phyloP scores from a whole-genome alignment of 1,284 basidiomycete genomes.

The Omphalotus olearius region DNA sequence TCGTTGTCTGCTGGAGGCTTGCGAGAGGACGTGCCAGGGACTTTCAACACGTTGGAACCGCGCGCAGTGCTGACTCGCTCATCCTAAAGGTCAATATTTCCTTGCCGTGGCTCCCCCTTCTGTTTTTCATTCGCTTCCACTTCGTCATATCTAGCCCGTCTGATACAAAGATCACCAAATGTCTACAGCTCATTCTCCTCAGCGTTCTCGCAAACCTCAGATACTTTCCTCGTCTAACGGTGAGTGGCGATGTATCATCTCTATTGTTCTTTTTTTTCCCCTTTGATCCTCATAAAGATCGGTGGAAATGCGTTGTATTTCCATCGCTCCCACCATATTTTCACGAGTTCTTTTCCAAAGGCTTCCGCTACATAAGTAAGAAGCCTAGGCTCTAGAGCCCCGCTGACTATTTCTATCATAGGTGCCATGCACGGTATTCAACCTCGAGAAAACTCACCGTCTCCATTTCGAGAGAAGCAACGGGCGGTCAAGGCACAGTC shows the following conservation, averaged over 20 bases:
- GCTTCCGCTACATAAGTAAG: too few relatives aligned
- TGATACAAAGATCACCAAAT: constrained; percentile 12
- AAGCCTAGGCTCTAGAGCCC: too few relatives aligned
- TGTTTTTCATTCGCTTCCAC: constrained; percentile 19
- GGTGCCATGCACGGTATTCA: constrained; percentile 43
- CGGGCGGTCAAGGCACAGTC: constrained; percentile 57
- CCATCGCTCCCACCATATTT: background rate
- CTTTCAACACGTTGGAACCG: constrained; percentile 49
- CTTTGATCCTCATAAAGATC: constrained; percentile 7
- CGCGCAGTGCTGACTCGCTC: constrained; percentile 22
- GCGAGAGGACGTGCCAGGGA: constrained; percentile 21
- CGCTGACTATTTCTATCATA: constrained; percentile 17
- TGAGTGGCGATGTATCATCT: constrained; percentile 16
- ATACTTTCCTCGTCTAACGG: constrained; percentile 33
- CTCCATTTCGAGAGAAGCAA: constrained; percentile 57
- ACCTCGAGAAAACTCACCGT: constrained; percentile 62
- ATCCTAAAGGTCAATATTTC: constrained; percentile 23
- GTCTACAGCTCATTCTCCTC: constrained; percentile 55
- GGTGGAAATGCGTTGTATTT: background rate
- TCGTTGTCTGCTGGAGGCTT: constrained; percentile 40
- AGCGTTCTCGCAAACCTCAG: constrained; percentile 43
- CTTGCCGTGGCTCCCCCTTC: constrained; percentile 1
- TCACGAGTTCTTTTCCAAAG: background rate
- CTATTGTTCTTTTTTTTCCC: constrained; percentile 11
- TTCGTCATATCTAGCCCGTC: constrained; percentile 15